Conservation (phyloP, 345 rosid genomes). For the Camelina hispida region DNA sequence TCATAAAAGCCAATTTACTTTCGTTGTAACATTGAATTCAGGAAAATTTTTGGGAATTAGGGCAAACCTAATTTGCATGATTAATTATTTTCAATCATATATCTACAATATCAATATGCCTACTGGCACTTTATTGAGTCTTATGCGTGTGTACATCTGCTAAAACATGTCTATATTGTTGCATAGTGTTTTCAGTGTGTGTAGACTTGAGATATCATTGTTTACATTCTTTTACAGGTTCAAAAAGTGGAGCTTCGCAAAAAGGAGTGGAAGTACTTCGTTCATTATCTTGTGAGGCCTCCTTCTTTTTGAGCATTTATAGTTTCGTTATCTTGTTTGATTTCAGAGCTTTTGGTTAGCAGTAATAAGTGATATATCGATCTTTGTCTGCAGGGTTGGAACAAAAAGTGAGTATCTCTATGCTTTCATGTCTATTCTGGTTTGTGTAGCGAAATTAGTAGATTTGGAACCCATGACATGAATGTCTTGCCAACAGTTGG, state of each 20-base stretch:
- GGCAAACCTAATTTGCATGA: neutral
- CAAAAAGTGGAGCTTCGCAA: constrained; percentile 87
- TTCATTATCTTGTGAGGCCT: constrained; percentile 89
- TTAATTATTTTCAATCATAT: neutral
- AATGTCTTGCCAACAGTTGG: constrained; percentile 78
- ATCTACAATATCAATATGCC: neutral
- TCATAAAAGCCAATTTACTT: neutral
- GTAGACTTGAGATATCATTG: neutral
- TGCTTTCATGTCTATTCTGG: constrained; percentile 33
- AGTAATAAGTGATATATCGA: constrained; percentile 39
- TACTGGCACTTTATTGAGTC: neutral
- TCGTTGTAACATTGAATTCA: neutral
- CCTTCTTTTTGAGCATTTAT: constrained; percentile 15
- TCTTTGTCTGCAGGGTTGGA: constrained; percentile 90
- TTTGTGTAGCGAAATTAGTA: constrained; percentile 14
- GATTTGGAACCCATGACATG: constrained; percentile 45
- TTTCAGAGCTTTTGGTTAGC: constrained; percentile 22
- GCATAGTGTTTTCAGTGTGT: neutral
- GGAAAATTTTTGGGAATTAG: neutral
- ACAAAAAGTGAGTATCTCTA: constrained; percentile 82
- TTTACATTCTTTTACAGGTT: constrained; percentile 55
- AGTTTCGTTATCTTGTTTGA: constrained; percentile 9
- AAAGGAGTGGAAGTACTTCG: constrained; percentile 94
- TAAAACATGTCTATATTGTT: neutral
- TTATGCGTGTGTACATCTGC: neutral